Base-by-base conservation (phyloP, 1,139 yeast genomes). In the Hemisphaericaspora xylanilytica region DNA sequence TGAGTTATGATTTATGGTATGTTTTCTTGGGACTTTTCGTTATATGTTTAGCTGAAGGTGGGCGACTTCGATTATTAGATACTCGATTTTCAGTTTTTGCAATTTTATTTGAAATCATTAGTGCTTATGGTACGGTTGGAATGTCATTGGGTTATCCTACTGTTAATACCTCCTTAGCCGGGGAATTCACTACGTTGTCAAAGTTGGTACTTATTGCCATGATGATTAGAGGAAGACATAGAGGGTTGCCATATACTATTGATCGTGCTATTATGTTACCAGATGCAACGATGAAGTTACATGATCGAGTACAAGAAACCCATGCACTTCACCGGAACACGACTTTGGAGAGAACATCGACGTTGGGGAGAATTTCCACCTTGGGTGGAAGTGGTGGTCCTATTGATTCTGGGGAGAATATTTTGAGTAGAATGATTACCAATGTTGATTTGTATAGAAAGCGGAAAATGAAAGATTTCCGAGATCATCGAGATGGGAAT, bases 91-190 rank as follows among this genome's bases (percentile, higher is more conserved):
- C 79, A 8, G 77, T 87, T 13, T 92, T 90, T 60, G 69, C 79
- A 8, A 69, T 87, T 3, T 63, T 92, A 53, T 92, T 92, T 62
- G 99, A 92, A 58, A 80, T 89, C 44, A 85, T 88, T 4, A 85
- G 95, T 52, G 98, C 98, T 0, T 94, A 92, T 60, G 97, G 97
- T 59, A 90, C 96, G 0, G 97, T 90, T 33, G 98, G 98, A 0
- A 63, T 90, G 47, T 85, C 95, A 3, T 63, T 89, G 43, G 98
- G 98, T 0, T 89, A 80, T 49, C 85, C 95, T 0, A 67, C 65
- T 33, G 67, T 76, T 6, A 67, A 76, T 46, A 71, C 88, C 4
- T 86, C 97, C 2, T 76, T 92, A 36, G 73, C 85, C 12, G 89
- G 80, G 0, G 76, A 84, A 55, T 87, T 92, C 53, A 74, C 78